These are phyloP conservation scores for Ogataea angusta DNA, from an alignment of 805 yeast species.

Conservation along the genomic window DNA sequence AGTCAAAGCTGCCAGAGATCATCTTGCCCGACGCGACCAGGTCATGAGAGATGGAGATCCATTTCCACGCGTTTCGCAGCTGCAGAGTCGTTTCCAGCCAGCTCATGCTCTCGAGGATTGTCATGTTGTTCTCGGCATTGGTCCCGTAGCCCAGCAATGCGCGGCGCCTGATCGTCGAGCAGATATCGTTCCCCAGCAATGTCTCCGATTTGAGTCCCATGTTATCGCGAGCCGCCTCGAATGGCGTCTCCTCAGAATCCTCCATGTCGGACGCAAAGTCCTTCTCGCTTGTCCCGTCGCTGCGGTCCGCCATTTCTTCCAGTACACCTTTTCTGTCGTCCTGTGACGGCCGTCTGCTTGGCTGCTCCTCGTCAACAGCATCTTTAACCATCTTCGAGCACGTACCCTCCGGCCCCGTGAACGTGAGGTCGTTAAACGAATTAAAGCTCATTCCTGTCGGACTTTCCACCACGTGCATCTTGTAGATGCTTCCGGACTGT, in stretches of 20 bases:
- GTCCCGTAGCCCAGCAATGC: slow-evolving; percentile 72
- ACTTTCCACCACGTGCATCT: slow-evolving; percentile 71
- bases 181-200: slow-evolving; percentile 66
- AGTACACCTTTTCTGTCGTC: slow-evolving; percentile 28
- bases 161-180: slow-evolving; percentile 65
- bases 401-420: slow-evolving; percentile 58
- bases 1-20: slow-evolving; percentile 67
- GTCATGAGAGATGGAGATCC: slow-evolving; percentile 74
- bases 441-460: slow-evolving; percentile 62
- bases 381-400: slow-evolving; percentile 41
- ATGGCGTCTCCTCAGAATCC: slow-evolving; percentile 19
- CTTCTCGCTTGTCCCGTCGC: slow-evolving; percentile 12
- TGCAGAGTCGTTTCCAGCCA: slow-evolving; percentile 52
- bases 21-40: slow-evolving; percentile 63
- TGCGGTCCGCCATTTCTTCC: not conserved
- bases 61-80: slow-evolving; percentile 81
- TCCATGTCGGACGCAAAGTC: slow-evolving; percentile 32
- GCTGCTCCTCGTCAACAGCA: slow-evolving; percentile 13
- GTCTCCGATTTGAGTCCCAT: slow-evolving; percentile 24
- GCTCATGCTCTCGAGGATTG: slow-evolving; percentile 51
- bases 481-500: slow-evolving; percentile 83
- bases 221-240: slow-evolving; percentile 24
- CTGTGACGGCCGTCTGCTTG: slow-evolving; percentile 11
- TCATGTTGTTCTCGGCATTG: slow-evolving; percentile 61
- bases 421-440: slow-evolving; percentile 61